These are phyloP conservation scores for Vitis vinifera DNA, from an alignment of 164 flowering plant genomes.

Conservation along the genomic window ASM3070453v1 NC_081822.1:34160001-34160500, in stretches of 20 bases:
- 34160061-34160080: too few relatives aligned
- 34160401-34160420: slow-evolving; percentile 43
- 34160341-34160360: slow-evolving; percentile 33
- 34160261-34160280: slow-evolving; percentile 7
- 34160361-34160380: slow-evolving; percentile 69
- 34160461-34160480: slow-evolving; percentile 48
- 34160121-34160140: too few relatives aligned
- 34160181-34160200: background rate
- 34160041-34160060: too few relatives aligned
- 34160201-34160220: slow-evolving; percentile 17
- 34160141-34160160: too few relatives aligned
- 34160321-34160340: slow-evolving; percentile 40
- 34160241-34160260: slow-evolving; percentile 7
- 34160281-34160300: slow-evolving; percentile 21
- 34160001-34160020: too few relatives aligned
- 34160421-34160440: slow-evolving; percentile 36
- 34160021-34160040: too few relatives aligned
- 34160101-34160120: too few relatives aligned
- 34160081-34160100: too few relatives aligned
- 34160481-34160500: slow-evolving; percentile 16
- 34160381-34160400: slow-evolving; percentile 49
- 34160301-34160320: slow-evolving; percentile 31
- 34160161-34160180: too few relatives aligned
- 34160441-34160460: slow-evolving; percentile 12
- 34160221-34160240: slow-evolving; percentile 22